Conservation (phyloP, 2,329 filamentous ascomycete species). For the Penicillium capsulatum region DNA sequence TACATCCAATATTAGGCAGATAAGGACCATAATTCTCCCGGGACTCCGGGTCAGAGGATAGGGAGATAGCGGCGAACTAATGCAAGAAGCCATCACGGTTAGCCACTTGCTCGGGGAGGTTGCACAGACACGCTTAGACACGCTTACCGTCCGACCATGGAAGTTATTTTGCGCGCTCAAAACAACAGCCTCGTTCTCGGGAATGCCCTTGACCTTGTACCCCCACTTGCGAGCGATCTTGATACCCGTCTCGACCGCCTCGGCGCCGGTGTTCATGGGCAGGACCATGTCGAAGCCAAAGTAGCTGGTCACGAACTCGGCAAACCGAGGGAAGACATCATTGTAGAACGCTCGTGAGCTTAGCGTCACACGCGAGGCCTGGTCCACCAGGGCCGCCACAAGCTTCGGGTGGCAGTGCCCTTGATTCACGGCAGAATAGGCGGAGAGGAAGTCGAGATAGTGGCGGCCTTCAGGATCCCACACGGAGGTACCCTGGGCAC, state of each 20-base stretch:
- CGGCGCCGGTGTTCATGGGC: slow-evolving; percentile 96
- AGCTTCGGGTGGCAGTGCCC: slow-evolving; percentile 97
- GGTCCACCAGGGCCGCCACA: slow-evolving; percentile 81
- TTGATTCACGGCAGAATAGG: slow-evolving; percentile 97
- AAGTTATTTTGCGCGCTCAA: slow-evolving; percentile 90
- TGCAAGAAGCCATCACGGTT: slow-evolving; percentile 8
- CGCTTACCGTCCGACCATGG: slow-evolving; percentile 82
- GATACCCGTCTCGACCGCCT: slow-evolving; percentile 92
- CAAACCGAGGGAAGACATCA: slow-evolving; percentile 94
- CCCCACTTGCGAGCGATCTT: slow-evolving; percentile 98
- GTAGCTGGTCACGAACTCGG: slow-evolving; percentile 80
- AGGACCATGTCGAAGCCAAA: slow-evolving; percentile 98
- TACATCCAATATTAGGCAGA: slow-evolving; percentile 78
- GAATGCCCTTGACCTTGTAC: slow-evolving; percentile 91
- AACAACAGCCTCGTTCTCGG: slow-evolving; percentile 75
- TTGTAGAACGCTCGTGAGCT: slow-evolving; percentile 97
- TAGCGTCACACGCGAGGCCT: slow-evolving; percentile 83
- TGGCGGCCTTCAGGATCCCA: slow-evolving; percentile 96
- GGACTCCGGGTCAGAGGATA: slow-evolving; percentile 93
- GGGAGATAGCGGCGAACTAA: slow-evolving; percentile 87
- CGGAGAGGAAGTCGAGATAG: slow-evolving; percentile 96
- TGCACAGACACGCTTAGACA: neutral
- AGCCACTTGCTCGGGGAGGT: slow-evolving; percentile 3
- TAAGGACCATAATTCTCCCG: slow-evolving; percentile 97
- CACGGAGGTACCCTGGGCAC: slow-evolving; percentile 77